phyloP scores from a whole-genome alignment of 768 basidiomycete genomes.

The Paxillus rubicundulus region DNA sequence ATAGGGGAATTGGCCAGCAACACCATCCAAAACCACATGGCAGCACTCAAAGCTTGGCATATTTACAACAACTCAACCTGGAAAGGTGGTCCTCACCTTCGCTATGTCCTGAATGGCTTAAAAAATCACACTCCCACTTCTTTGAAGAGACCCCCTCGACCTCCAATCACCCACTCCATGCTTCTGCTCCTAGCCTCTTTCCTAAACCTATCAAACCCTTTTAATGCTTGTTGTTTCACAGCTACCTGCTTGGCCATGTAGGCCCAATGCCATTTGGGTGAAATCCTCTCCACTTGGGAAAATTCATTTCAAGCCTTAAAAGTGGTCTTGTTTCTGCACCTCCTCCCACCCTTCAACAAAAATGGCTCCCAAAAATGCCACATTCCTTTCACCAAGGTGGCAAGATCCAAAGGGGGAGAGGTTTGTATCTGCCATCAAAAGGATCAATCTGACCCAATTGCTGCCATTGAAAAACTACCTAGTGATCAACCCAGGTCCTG shows the following conservation, averaged over 20 bases:
- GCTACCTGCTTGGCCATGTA: too few relatives aligned
- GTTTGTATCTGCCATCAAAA: too few relatives aligned
- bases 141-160: too few relatives aligned
- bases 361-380: neutral
- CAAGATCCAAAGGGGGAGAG: neutral
- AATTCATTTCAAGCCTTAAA: neutral
- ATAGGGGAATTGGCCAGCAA: neutral
- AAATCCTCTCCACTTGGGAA: neutral
- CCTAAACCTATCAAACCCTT: too few relatives aligned
- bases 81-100: slow-evolving; percentile 15
- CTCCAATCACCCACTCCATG: too few relatives aligned
- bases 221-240: too few relatives aligned
- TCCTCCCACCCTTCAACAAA: neutral
- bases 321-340: neutral
- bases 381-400: neutral
- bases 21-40: neutral
- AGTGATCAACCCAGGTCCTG: too few relatives aligned
- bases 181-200: too few relatives aligned
- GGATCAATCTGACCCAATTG: too few relatives aligned
- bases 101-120: slow-evolving; percentile 12
- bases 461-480: too few relatives aligned
- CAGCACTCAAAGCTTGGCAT: slow-evolving; percentile 33
- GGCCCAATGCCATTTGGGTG: neutral
- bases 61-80: slow-evolving; percentile 23
- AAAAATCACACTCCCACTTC: neutral